Evolutionary conservation across 148 eudicot genomes (phyloP).

Genomic region (Rhododendron ferrugineum): DNA sequence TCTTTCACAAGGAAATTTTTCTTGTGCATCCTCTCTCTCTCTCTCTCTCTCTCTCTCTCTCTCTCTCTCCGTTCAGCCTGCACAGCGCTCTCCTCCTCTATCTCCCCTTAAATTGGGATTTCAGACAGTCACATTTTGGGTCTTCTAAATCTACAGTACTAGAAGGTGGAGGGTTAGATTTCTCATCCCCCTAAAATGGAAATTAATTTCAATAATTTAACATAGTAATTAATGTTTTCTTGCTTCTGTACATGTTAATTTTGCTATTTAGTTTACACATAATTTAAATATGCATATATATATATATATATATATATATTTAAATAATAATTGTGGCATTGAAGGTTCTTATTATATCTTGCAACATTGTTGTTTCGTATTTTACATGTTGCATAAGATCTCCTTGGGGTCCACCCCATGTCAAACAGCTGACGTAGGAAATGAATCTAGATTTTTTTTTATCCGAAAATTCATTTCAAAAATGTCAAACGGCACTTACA

Average conservation of each 20-base stretch:
- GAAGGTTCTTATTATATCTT: neutral
- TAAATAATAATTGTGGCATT: neutral
- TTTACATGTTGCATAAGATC: neutral
- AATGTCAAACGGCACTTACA: too few relatives aligned
- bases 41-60: neutral
- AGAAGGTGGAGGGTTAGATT: neutral
- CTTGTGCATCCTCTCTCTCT: neutral
- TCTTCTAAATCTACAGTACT: neutral
- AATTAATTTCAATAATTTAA: neutral
- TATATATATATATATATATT: neutral
- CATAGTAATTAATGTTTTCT: neutral
- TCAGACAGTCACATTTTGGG: neutral
- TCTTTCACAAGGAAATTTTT: neutral
- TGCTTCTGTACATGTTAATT: neutral
- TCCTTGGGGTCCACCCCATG: neutral
- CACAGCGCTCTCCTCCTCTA: neutral
- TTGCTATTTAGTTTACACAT: neutral
- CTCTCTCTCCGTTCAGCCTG: too few relatives aligned
- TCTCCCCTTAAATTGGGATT: neutral
- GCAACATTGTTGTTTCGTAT: neutral
- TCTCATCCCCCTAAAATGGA: neutral
- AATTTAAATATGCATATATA: neutral
- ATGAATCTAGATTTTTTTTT: neutral
- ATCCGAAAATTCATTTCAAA: too few relatives aligned
- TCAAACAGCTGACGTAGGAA: neutral